Evolutionary conservation across 2,329 filamentous ascomycete species (phyloP).

Genomic region (Cryphonectria radicalis): DNA sequence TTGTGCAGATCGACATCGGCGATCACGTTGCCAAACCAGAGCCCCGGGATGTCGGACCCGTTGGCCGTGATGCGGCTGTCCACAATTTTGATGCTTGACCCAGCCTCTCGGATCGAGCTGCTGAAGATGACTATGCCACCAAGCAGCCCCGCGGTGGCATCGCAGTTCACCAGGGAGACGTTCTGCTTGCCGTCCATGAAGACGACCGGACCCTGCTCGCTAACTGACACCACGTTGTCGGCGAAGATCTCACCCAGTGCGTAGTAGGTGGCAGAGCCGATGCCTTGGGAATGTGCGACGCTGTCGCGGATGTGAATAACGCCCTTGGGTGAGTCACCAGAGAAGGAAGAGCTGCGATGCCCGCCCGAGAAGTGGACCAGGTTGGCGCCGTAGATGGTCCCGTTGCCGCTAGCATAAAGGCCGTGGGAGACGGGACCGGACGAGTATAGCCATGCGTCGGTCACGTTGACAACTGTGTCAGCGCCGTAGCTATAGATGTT

Average conservation of each 20-base stretch:
- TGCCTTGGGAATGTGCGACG: slow-evolving; percentile 37
- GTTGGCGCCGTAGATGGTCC: slow-evolving; percentile 35
- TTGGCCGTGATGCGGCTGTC: slow-evolving; percentile 34
- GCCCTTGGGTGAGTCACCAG: slow-evolving; percentile 38
- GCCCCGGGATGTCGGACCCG: slow-evolving; percentile 32
- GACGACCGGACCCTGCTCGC: slow-evolving; percentile 34
- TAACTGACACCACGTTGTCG: slow-evolving; percentile 34
- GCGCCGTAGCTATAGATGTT: slow-evolving; percentile 40
- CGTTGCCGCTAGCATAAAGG: slow-evolving; percentile 40
- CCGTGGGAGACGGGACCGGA: slow-evolving; percentile 40
- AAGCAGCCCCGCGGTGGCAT: slow-evolving; percentile 36
- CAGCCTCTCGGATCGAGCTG: slow-evolving; percentile 28
- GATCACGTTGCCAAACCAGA: slow-evolving; percentile 41
- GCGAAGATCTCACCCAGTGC: slow-evolving; percentile 36
- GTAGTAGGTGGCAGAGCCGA: slow-evolving; percentile 41
- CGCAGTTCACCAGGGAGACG: slow-evolving; percentile 33
- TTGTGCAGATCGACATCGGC: slow-evolving; percentile 26
- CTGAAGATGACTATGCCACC: slow-evolving; percentile 37
- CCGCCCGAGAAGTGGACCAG: slow-evolving; percentile 38
- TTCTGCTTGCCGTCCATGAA: slow-evolving; percentile 38
- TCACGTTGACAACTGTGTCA: slow-evolving; percentile 36
- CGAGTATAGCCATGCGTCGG: slow-evolving; percentile 37
- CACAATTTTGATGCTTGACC: slow-evolving; percentile 33
- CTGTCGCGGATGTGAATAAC: slow-evolving; percentile 37
- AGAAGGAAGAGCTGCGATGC: slow-evolving; percentile 39